A percentile compares a stretch with the other conserved stretches of the same genome.
These are phyloP conservation scores for Aspergillus hiratsukae DNA, from an alignment of 2,329 filamentous ascomycete genomes.

Conservation along the genomic window DNA sequence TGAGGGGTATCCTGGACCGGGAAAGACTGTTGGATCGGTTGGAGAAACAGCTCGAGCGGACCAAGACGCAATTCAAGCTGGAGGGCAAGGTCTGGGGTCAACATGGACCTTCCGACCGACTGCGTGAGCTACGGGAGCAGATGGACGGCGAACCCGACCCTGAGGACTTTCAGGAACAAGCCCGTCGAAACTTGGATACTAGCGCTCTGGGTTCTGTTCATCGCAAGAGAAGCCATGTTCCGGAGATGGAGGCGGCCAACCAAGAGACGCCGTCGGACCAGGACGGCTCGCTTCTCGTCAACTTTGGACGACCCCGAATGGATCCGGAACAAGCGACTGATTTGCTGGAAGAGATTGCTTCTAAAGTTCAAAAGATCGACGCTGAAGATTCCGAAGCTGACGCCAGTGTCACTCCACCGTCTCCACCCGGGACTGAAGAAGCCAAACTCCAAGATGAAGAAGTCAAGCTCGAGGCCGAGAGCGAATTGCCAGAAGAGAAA, in stretches of 20 bases:
- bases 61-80: slow-evolving; percentile 96
- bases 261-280: slow-evolving; percentile 46
- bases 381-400: slow-evolving; percentile 18
- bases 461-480: slow-evolving; percentile 1
- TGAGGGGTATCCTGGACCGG: slow-evolving; percentile 90
- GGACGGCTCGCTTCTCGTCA: slow-evolving; percentile 64
- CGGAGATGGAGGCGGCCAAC: slow-evolving; percentile 33
- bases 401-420: slow-evolving; percentile 58
- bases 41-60: slow-evolving; percentile 90
- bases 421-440: slow-evolving; percentile 56
- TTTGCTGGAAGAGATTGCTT: slow-evolving; percentile 66
- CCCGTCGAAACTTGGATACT: slow-evolving; percentile 62
- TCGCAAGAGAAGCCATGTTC: slow-evolving; percentile 48
- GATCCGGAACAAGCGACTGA: slow-evolving; percentile 60
- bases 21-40: slow-evolving; percentile 89
- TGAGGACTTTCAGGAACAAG: slow-evolving; percentile 49
- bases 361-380: slow-evolving; percentile 73
- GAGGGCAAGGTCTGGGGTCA: slow-evolving; percentile 90
- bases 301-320: slow-evolving; percentile 66
- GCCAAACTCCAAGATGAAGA: slow-evolving; percentile 51
- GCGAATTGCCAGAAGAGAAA: slow-evolving; percentile 9
- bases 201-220: slow-evolving; percentile 70
- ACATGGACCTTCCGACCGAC: slow-evolving; percentile 80
- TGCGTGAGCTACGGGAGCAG: slow-evolving; percentile 86
- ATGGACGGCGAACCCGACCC: slow-evolving; percentile 70